Evolutionary conservation across 345 rosid species (phyloP), one percentile per base, ranked within the genome.

Genomic region (Hibiscus trionum): DNA sequence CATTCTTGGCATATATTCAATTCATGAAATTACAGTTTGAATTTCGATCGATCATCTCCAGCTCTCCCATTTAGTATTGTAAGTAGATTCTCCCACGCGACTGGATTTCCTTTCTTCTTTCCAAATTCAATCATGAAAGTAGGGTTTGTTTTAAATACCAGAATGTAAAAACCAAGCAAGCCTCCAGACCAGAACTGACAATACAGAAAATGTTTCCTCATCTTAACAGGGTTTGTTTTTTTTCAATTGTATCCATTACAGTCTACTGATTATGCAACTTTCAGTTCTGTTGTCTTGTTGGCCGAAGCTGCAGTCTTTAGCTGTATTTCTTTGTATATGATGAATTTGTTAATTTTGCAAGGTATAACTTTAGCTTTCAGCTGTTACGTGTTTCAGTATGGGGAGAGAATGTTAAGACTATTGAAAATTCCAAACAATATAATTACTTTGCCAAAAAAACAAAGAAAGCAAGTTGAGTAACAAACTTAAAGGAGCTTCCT

Each of bases 1-100:
- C 90, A 90, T 80, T 88, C 79, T 78, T 94, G 98, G 97, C 82
- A 77, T 78, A 71, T 90, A 83, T 90, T 94, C 87, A 89, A 77
- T 63, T 16, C 91, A 16, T 90, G 58, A 53, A 1, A 16, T 42
- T 42, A 42, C 11, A 42, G 47, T 42, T 42, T 2, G 44, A 39
- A 35, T 35, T 35, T 35, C 37, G 37, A 35, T 4, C 55, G 12
- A 44, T 17, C 57, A n/a, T 16, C 19, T 52, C 52, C 24, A 14
- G 39, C 26, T 42, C 15, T n/a, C 44, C 65, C 9, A 21, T 70
- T 37, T 71, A 62, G 26, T 44, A 2, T 42, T 71, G 33, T 44
- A n/a, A 55, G 47, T 44, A 58, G 49, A 70, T 57, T 19, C 46
- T 71, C 21, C 74, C 16, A 6, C 14, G 2, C 31, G 33, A 26